phyloP scores from a whole-genome alignment of 768 basidiomycete genomes.

The Coprinellus micaceus region DNA sequence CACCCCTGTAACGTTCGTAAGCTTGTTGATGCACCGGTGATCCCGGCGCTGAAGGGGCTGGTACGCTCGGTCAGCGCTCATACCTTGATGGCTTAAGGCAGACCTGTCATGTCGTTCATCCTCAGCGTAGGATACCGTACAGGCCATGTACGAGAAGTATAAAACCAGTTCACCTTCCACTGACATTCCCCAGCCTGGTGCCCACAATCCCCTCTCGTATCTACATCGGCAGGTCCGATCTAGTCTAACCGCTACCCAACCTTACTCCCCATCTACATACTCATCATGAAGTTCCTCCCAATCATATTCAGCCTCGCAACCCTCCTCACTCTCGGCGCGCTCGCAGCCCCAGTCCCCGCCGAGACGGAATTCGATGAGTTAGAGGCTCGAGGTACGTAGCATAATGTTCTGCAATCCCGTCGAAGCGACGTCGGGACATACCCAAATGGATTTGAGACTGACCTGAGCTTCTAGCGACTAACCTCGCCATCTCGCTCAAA shows the following conservation, averaged over 20 bases:
- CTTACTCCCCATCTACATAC: background rate
- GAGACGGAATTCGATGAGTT: background rate
- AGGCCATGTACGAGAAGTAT: no score
- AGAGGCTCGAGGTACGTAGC: background rate
- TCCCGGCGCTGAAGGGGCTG: no score
- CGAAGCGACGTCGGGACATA: background rate
- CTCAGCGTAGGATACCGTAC: no score
- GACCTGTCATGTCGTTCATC: no score
- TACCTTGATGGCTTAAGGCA: no score
- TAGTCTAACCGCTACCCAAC: background rate
- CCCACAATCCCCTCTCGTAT: background rate
- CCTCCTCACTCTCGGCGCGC: background rate
- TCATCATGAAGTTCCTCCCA: background rate
- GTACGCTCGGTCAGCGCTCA: no score
- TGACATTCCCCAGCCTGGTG: background rate
- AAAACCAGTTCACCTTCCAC: no score
- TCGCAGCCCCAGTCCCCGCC: background rate
- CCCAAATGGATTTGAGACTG: no score
- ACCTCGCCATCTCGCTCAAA: background rate
- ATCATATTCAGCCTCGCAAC: background rate
- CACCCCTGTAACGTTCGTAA: no score
- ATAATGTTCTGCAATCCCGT: background rate
- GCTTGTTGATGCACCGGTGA: no score
- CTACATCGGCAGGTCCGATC: background rate
- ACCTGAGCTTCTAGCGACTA: background rate